Conservation (phyloP, 257 asterid genomes). For the Solanum sitiens region DNA sequence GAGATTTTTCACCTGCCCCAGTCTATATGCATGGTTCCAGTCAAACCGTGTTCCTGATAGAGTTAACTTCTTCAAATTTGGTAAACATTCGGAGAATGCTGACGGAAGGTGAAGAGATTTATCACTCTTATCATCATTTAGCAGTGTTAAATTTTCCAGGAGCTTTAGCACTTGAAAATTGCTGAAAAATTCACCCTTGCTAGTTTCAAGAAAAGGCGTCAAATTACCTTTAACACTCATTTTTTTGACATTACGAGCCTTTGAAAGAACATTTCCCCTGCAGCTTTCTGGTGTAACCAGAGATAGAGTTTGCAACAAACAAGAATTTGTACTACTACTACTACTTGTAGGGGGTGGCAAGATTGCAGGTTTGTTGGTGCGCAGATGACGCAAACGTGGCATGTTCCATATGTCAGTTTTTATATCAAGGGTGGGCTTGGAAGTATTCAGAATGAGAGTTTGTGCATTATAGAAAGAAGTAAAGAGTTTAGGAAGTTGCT, state of each 20-base stretch:
- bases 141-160: conserved; percentile 35
- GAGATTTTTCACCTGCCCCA: conserved; percentile 35
- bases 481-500: not conserved
- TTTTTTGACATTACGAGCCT: conserved; percentile 30
- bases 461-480: not conserved
- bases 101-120: conserved; percentile 17
- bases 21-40: conserved; percentile 31
- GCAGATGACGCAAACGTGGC: not conserved
- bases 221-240: conserved; percentile 40
- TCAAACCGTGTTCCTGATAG: conserved; percentile 29
- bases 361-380: conserved; percentile 24
- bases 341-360: conserved; percentile 14
- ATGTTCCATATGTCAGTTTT: not conserved
- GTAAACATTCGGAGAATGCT: conserved; percentile 20
- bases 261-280: conserved; percentile 33
- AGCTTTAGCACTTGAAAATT: conserved; percentile 16
- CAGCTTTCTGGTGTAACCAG: conserved; percentile 55
- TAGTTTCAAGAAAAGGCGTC: conserved; percentile 2
- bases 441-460: not conserved
- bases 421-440: not conserved
- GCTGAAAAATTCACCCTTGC: conserved; percentile 18
- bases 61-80: conserved; percentile 37
- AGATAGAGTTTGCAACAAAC: conserved; percentile 37
- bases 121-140: conserved; percentile 27
- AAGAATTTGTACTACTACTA: not conserved